These are phyloP conservation scores for Boletus rex-veris DNA, from an alignment of 768 basidiomycete species.

Conservation along the genomic window DNA sequence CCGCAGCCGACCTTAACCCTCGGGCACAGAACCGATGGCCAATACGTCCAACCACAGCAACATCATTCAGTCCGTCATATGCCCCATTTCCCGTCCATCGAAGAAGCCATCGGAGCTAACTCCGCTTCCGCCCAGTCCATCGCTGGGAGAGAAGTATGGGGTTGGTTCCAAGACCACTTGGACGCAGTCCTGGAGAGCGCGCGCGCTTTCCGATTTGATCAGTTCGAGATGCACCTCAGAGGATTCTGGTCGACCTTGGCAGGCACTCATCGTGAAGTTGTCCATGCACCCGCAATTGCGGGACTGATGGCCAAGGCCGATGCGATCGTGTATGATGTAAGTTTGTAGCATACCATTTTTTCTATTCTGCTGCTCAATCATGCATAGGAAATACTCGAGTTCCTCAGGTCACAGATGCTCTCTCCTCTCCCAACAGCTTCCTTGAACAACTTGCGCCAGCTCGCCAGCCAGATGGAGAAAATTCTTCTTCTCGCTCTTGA, in stretches of 20 bases:
- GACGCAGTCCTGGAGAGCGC: slow-evolving; percentile 79
- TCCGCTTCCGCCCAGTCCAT: slow-evolving; percentile 75
- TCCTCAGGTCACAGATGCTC: slow-evolving; percentile 80
- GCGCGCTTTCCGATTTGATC: slow-evolving; percentile 76
- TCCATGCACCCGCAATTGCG: slow-evolving; percentile 85
- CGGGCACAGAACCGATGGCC: slow-evolving; percentile 41
- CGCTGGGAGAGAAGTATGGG: slow-evolving; percentile 85
- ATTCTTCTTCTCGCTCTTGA: slow-evolving; percentile 78
- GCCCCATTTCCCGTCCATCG: slow-evolving; percentile 79
- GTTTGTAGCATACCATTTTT: slow-evolving; percentile 31
- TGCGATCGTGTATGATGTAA: slow-evolving; percentile 86
- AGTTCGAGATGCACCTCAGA: slow-evolving; percentile 83
- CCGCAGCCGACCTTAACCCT: slow-evolving; percentile 59
- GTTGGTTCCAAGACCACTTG: slow-evolving; percentile 88
- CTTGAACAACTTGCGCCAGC: slow-evolving; percentile 67
- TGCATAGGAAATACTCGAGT: slow-evolving; percentile 79
- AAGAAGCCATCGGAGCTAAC: slow-evolving; percentile 74
- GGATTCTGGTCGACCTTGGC: slow-evolving; percentile 79
- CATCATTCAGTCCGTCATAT: slow-evolving; percentile 69
- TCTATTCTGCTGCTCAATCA: slow-evolving; percentile 18
- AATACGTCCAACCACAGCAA: slow-evolving; percentile 47
- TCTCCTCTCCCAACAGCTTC: slow-evolving; percentile 68
- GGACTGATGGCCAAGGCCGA: slow-evolving; percentile 88
- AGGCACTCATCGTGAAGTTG: slow-evolving; percentile 79
- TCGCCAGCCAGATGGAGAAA: slow-evolving; percentile 91